Evolutionary conservation across 108 stramenopile species (phyloP), one percentile per base, ranked within the genome.

Genomic region (Cyclotella distinguenda): DNA sequence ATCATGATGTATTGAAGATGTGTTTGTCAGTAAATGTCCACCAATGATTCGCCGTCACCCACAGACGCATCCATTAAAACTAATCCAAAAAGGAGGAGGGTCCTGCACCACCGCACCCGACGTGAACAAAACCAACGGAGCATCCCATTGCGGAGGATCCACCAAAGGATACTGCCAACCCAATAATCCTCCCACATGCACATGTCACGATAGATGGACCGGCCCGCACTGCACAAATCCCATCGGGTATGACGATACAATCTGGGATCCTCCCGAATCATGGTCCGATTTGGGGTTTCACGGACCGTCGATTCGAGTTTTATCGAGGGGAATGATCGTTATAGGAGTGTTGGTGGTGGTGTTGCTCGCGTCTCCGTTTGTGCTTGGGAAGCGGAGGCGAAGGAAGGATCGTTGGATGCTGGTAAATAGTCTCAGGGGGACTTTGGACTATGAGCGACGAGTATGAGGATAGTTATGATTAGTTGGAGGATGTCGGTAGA

Each of bases 151-250:
- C 69, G 94, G 94, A 45, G 91, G 89, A 15, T 28, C 36, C 12
- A 44, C 83, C 23, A 62, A 80, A 46, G 90, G 94, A 13, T 50
- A 58, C 5, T 90, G 90, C 62, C 57, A 73, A 43, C 38, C 53
- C 22, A 35, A 53, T 38, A 82, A 72, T 35, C 77, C 82, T 12
- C 69, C 73, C 15, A 82, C 78, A 0, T 95, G 94, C 60, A 68
- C 76, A 60, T 95, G 94, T 67, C 66, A 52, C 1, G 62, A 42
- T 3, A 80, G 80, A 31, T 95, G 89, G 89, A 90, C 89, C 16
- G 94, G 94, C 15, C 89, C 91, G n/a, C 78, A 91, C 49, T 95
- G 94, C 59, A 61, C 90, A 60, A 78, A 83, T 25, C 70, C 72
- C 15, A 59, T 34, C 23, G 90, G 82, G 8, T 74, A 43, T 33